Evolutionary conservation across 768 basidiomycete genomes (phyloP), one percentile per base, ranked within the genome.

Genomic region (Naematelia encephala): DNA sequence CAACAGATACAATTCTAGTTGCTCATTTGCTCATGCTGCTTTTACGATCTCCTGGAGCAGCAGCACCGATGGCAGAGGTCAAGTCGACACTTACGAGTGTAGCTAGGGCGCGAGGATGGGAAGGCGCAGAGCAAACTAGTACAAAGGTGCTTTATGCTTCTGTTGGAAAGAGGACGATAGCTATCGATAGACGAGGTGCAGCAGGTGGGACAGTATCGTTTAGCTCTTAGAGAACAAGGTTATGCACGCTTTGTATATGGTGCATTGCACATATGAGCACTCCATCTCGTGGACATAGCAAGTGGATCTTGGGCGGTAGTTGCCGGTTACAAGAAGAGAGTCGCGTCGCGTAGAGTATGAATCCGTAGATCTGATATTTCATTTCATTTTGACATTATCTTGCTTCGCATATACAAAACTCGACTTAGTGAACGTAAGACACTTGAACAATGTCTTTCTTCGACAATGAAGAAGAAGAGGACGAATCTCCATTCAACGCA

Each of bases 81-180:
- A 75, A 75, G 49, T 68, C 66, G 39, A 16, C 47, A 13, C 50
- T 75, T 52, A 55, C 39, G 1, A 51, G 56, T 3, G 34, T 70
- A 11, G 63, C 63, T 4, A 64, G 62, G 23, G 66, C 57, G 2
- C 59, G 68, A 50, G 68, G 72, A 4, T 73, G 71, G 60, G 63
- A 68, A 19, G 51, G 54, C 11, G 60, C 61, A 5, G 56, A 28
- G 25, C 60, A 34, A 5, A 27, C 69, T 54, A 67, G 57, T 1
- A 71, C 64, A 4, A 74, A 72, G 59, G 64, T 68, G 5, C 61
- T 77, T 10, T 73, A 74, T 56, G 61, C 57, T 25, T 66, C 63
- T 23, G 67, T 74, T 1, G 75, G 63, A 11, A 73, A 69, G 59
- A 66, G 65, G 56, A 52, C 61, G 39, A 44, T 70, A 14, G 70